Percentiles rank a stretch among this genome's conserved stretches.
Conservation (phyloP, 1,284 basidiomycete species). For the Ceraceosorus guamensis region DNA sequence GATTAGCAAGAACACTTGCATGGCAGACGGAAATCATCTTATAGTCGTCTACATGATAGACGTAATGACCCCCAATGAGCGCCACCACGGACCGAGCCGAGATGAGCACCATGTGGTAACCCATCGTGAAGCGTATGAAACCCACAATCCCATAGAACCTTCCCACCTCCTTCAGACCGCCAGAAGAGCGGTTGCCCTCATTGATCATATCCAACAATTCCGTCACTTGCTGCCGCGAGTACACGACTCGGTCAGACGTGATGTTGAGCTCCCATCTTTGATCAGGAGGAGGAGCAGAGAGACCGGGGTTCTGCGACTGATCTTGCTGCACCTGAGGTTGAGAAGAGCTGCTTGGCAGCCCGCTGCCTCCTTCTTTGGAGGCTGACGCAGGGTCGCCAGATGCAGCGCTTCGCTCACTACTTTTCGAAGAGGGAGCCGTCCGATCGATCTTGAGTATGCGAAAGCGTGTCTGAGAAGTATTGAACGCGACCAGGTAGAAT, state of each 20-base stretch:
- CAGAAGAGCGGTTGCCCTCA: constrained; percentile 80
- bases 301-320: no score
- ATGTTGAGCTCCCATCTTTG: constrained; percentile 36
- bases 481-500: constrained; percentile 44
- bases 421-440: constrained; percentile 1
- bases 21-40: constrained; percentile 62
- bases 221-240: constrained; percentile 79
- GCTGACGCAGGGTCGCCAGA: not conserved
- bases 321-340: not conserved
- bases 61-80: constrained; percentile 87
- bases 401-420: not conserved
- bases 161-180: constrained; percentile 70
- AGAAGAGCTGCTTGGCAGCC: not conserved
- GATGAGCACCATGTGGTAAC: constrained; percentile 57
- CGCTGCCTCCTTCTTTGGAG: not conserved
- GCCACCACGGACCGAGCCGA: constrained; percentile 86
- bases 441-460: constrained; percentile 44
- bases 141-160: constrained; percentile 58
- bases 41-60: constrained; percentile 92
- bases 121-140: constrained; percentile 45
- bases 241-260: constrained; percentile 53
- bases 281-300: no score
- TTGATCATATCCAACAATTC: constrained; percentile 87
- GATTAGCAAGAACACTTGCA: constrained; percentile 21
- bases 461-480: constrained; percentile 40